Evolutionary conservation across 139 green algal genomes (phyloP).

Genomic region (Medakamo hakoo): DNA sequence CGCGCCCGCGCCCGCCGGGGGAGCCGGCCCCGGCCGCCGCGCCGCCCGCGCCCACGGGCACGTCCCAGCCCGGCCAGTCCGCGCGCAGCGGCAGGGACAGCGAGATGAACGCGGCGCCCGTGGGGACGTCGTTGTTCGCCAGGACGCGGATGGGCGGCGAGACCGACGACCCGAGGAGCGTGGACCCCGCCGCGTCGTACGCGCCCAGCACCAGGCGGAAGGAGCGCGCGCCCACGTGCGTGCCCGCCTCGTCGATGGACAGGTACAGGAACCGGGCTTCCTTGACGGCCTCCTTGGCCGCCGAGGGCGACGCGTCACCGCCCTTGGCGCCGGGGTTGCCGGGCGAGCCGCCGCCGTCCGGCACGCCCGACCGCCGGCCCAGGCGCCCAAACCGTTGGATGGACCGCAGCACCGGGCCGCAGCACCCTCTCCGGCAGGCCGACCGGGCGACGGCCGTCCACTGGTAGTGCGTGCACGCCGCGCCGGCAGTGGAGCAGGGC

Average conservation of each 20-base stretch:
- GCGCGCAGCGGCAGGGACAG: conserved; percentile 4
- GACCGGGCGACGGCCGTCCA: conserved; percentile 14
- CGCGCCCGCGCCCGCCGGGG: too few species aligned
- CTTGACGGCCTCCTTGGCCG: conserved; percentile 14
- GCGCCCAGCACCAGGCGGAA: conserved; percentile 20
- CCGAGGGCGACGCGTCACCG: not conserved
- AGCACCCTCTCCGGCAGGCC: conserved; percentile 32
- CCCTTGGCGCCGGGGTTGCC: conserved; percentile 4
- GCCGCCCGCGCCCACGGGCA: too few species aligned
- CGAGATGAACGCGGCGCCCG: conserved; percentile 29
- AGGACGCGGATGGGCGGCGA: conserved; percentile 33
- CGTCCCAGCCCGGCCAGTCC: not conserved
- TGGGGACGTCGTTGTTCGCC: conserved; percentile 52
- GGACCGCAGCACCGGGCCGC: conserved; percentile 33
- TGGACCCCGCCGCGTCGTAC: conserved; percentile 10
- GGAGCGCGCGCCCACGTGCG: conserved; percentile 26
- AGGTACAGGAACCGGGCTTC: conserved; percentile 40
- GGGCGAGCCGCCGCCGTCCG: not conserved
- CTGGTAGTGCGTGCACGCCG: not conserved
- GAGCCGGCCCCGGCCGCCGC: not conserved
- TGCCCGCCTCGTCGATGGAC: conserved; percentile 46
- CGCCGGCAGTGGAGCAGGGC: not conserved
- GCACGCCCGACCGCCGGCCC: conserved; percentile 13
- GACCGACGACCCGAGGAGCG: conserved; percentile 21
- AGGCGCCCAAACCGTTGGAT: conserved; percentile 47